phyloP scores from a whole-genome alignment of 2,329 filamentous ascomycete species.

The Aspergillus sp. region DNA sequence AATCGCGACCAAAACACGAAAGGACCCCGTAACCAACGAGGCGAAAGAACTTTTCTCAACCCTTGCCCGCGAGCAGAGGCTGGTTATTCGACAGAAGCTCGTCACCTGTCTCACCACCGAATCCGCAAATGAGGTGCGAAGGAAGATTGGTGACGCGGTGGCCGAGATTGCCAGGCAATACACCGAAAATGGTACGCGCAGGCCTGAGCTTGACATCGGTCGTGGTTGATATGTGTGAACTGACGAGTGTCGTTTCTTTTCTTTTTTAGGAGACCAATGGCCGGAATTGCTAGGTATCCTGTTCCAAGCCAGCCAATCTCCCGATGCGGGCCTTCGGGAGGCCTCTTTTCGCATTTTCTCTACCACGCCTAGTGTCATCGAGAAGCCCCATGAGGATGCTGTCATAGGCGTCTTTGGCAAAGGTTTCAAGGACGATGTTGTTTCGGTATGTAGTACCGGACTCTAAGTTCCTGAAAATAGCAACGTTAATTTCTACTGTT shows the following conservation, averaged over 20 bases:
- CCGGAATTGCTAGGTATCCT: constrained; percentile 81
- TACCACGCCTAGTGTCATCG: constrained; percentile 91
- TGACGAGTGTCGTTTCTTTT: constrained; percentile 14
- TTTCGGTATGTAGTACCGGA: constrained; percentile 58
- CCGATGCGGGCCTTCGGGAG: constrained; percentile 80
- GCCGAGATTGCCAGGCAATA: constrained; percentile 95
- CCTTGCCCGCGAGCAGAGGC: constrained; percentile 69
- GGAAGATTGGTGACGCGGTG: constrained; percentile 97
- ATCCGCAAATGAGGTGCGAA: constrained; percentile 71
- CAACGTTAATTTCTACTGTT: constrained; percentile 14
- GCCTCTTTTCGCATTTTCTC: constrained; percentile 94
- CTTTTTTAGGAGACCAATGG: constrained; percentile 72
- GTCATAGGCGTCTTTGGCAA: constrained; percentile 85
- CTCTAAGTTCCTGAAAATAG: background rate
- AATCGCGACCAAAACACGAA: constrained; percentile 85
- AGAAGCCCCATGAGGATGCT: constrained; percentile 91
- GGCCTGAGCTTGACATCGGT: background rate
- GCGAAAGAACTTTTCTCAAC: constrained; percentile 84
- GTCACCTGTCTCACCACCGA: constrained; percentile 75
- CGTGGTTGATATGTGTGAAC: constrained; percentile 2
- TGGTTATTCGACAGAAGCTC: constrained; percentile 79
- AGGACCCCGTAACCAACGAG: constrained; percentile 66
- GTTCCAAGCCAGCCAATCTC: constrained; percentile 86
- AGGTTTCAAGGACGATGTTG: constrained; percentile 86
- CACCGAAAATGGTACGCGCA: constrained; percentile 75